Percentiles rank a stretch among this genome's conserved stretches.
phyloP scores from a whole-genome alignment of 495 filamentous ascomycete species.

The Neurospora terricola region DNA sequence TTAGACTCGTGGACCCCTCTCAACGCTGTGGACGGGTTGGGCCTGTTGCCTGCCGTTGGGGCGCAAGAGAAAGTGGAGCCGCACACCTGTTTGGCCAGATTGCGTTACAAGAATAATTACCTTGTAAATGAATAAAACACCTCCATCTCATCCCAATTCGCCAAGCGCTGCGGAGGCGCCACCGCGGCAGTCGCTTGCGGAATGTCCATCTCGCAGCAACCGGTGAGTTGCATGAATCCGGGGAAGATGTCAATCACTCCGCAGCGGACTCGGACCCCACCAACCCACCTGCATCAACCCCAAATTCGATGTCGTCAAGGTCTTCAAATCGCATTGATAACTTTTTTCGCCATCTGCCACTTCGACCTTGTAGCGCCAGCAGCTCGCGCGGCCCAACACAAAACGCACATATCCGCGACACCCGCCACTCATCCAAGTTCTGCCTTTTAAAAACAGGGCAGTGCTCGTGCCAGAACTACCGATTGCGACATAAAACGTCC shows the following conservation, averaged over 20 bases:
- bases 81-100: background rate
- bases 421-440: background rate
- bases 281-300: background rate
- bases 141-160: background rate
- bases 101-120: background rate
- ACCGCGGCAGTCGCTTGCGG: background rate
- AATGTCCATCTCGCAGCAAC: slow-evolving; percentile 6
- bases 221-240: slow-evolving; percentile 7
- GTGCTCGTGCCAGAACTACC: background rate
- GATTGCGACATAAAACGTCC: background rate
- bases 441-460: background rate
- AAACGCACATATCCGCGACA: background rate
- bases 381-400: background rate
- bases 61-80: background rate
- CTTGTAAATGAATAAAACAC: slow-evolving; percentile 1
- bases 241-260: slow-evolving; percentile 1
- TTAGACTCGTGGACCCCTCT: background rate
- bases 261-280: slow-evolving; percentile 6
- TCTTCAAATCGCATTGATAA: background rate
- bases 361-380: background rate
- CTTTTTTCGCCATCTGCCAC: background rate
- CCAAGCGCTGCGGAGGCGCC: background rate
- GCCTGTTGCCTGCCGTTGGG: background rate
- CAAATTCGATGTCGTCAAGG: background rate
- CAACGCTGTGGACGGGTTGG: background rate